Evolutionary conservation across 768 basidiomycete genomes (phyloP), one percentile per base, ranked within the genome.

Genomic region (Trametes villosa): DNA sequence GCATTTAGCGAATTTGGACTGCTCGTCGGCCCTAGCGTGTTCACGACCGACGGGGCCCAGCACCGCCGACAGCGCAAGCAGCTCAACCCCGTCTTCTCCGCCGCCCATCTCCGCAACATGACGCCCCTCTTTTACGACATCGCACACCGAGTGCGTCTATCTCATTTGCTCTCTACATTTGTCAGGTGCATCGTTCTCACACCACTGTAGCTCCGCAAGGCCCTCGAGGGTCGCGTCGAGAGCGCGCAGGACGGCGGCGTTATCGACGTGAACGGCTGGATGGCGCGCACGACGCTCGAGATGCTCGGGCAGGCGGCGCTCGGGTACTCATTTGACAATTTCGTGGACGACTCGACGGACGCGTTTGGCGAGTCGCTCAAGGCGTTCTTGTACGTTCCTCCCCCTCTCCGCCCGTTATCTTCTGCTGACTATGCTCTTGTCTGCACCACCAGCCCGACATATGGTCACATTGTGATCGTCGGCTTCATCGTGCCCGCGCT

Each of bases 291-390:
- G 9, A 60, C 68, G 11, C 62, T 71, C 3, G 70, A 69, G 44
- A 53, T 68, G 15, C 62, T 71, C 20, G 70, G 68, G 11, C 66
- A 71, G 49, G 67, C 67, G 3, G 67, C 65, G 2, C 58, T 71
- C 5, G 70, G 70, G 5, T 68, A 69, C 41, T 71, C 68, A 3
- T 69, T 69, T 42, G 70, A 69, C 33, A 59, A 57, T 2, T 58
- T 71, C 22, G 56, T 51, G 1, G 54, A 52, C 17, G 59, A 65
- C 31, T 38, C 34, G 20, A 17, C 52, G 15, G 59, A 69, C 46
- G 59, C 55, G 11, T 70, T 64, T 27, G 68, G 59, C 13, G 57
- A 57, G 17, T 68, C 71, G 0, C 20, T 73, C 20, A 70, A 70
- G 54, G 36, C 46, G 11, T 63, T 70, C 8, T 46, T 60, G 70